Evolutionary conservation across 176 grass and related monocot species (phyloP).

Genomic region (Neostapfia colusana): DNA sequence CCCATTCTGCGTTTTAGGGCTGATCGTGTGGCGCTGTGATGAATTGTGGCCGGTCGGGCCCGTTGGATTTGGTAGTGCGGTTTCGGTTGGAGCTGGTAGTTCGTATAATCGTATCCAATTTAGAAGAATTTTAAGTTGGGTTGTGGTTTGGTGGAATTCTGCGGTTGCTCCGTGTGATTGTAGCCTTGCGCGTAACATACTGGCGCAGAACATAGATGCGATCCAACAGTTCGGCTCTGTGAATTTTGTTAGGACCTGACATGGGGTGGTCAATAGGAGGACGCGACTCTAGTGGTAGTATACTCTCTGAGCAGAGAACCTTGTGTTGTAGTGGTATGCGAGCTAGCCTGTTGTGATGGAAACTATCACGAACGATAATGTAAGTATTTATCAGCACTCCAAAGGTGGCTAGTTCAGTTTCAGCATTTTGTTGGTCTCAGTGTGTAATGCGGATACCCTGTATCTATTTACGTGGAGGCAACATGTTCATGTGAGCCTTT

Average conservation of each 20-base stretch:
- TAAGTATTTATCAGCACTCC: neutral
- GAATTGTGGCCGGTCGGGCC: neutral
- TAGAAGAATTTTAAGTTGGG: neutral
- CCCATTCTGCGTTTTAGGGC: neutral
- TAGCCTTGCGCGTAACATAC: neutral
- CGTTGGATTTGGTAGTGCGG: neutral
- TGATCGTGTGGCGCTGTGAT: neutral
- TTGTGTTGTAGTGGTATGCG: neutral
- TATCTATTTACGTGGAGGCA: neutral
- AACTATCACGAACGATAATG: neutral
- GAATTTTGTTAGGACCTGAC: neutral
- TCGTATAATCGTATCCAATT: neutral
- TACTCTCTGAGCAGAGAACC: neutral
- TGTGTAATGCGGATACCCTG: neutral
- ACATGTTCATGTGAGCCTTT: neutral
- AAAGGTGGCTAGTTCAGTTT: neutral
- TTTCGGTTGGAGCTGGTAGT: neutral
- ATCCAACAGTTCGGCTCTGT: neutral
- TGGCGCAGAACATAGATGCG: neutral
- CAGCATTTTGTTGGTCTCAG: neutral
- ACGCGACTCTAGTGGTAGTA: neutral
- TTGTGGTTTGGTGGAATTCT: constrained; percentile 1
- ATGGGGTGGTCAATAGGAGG: neutral
- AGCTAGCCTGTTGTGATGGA: neutral
- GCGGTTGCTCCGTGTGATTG: neutral